Percentiles rank a stretch among this genome's conserved stretches.
Evolutionary conservation across 306 rosid species (phyloP).

Genomic region (Astragalus membranaceus): DNA sequence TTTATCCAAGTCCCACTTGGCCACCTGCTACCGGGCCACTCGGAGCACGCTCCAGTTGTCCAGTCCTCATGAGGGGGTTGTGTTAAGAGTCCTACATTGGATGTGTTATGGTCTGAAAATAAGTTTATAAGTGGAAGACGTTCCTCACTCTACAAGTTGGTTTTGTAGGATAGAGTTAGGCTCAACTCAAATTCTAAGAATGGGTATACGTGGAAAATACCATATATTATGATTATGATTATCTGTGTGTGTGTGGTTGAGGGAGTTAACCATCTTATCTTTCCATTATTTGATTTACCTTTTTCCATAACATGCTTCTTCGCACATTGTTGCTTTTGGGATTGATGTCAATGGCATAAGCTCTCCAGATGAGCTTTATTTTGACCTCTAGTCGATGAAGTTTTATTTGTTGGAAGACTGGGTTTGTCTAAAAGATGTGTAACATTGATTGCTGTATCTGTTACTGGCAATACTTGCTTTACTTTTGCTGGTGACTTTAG

Average conservation of each 20-base stretch:
- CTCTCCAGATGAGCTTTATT: neutral
- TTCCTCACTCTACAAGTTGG: too few relatives aligned
- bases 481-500: neutral
- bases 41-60: too few relatives aligned
- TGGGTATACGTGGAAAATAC: neutral
- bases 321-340: neutral
- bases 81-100: too few relatives aligned
- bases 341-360: neutral
- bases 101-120: too few relatives aligned
- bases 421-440: neutral
- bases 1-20: too few relatives aligned
- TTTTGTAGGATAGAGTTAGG: too few relatives aligned
- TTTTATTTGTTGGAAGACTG: slow-evolving; percentile 8
- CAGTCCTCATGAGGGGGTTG: too few relatives aligned
- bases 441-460: neutral
- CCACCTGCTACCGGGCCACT: too few relatives aligned
- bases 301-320: neutral
- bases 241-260: neutral
- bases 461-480: neutral
- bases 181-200: too few relatives aligned
- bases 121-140: too few relatives aligned
- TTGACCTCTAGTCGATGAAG: neutral
- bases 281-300: neutral
- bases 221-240: neutral
- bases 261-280: neutral